Conservation (phyloP, 106 monocot genomes). For the Triglochin maritima region DNA sequence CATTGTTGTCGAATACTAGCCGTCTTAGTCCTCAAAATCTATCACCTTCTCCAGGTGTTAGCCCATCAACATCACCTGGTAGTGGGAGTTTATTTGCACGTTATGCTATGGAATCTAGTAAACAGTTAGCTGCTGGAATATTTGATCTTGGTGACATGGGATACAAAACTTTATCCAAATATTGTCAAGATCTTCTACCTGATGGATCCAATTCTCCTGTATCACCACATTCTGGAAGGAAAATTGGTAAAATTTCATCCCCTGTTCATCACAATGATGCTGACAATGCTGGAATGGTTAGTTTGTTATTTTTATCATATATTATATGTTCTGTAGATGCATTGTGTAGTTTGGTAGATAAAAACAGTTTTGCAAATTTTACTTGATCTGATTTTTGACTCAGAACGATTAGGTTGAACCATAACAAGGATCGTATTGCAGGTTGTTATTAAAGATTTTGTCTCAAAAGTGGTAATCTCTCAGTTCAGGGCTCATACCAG, state of each 20-base stretch:
- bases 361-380: too few species aligned
- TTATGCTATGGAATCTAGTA: constrained; percentile 97
- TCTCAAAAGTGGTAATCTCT: constrained; percentile 69
- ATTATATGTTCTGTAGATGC: too few species aligned
- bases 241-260: constrained; percentile 39
- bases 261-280: constrained; percentile 48
- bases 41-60: constrained; percentile 79
- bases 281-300: constrained; percentile 94
- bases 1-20: constrained; percentile 63
- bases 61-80: constrained; percentile 87
- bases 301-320: neutral
- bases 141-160: constrained; percentile 89
- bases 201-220: constrained; percentile 76
- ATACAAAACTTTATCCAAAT: constrained; percentile 83
- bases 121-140: constrained; percentile 88
- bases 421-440: constrained; percentile 17
- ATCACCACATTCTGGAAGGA: constrained; percentile 46
- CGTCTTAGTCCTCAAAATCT: constrained; percentile 92
- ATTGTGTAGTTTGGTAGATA: too few species aligned
- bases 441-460: constrained; percentile 87
- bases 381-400: too few species aligned
- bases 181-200: constrained; percentile 71
- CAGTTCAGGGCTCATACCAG: constrained; percentile 94
- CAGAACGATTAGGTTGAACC: neutral
- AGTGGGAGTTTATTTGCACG: constrained; percentile 87